Conservation (phyloP, 73 alveolate species). For the Paramecium caudatum region DNA sequence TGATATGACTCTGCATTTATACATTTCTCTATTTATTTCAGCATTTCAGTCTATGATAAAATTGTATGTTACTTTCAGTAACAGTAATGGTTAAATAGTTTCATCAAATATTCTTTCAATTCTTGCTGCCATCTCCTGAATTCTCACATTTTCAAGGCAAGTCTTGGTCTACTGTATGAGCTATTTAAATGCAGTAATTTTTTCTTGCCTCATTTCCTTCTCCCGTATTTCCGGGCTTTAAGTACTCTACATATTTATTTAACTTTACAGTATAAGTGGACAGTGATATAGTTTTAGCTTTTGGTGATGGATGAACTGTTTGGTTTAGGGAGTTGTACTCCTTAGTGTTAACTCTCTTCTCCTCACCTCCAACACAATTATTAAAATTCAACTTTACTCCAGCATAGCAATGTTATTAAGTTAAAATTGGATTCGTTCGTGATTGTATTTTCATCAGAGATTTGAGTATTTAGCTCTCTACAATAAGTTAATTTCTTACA, state of each 20-base stretch:
- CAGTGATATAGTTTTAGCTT: constrained; percentile 26
- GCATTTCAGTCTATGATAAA: constrained; percentile 17
- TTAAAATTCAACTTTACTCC: constrained; percentile 61
- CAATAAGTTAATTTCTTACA: neutral
- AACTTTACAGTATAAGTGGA: constrained; percentile 51
- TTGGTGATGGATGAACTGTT: constrained; percentile 62
- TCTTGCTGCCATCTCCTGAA: neutral
- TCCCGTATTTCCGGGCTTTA: constrained; percentile 45
- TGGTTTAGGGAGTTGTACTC: neutral
- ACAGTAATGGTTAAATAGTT: constrained; percentile 42
- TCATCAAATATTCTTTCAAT: constrained; percentile 29
- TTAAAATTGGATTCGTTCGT: constrained; percentile 40
- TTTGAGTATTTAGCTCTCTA: constrained; percentile 43
- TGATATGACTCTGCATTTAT: constrained; percentile 46
- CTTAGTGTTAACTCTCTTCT: neutral
- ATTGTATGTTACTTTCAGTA: neutral
- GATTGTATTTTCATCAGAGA: constrained; percentile 61
- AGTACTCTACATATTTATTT: constrained; percentile 27
- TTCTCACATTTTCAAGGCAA: neutral
- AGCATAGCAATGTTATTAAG: constrained; percentile 8
- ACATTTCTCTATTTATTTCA: constrained; percentile 52
- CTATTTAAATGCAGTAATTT: neutral
- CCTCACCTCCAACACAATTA: constrained; percentile 8
- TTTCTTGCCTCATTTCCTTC: constrained; percentile 36
- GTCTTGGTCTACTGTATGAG: neutral